Base-by-base conservation (phyloP, 2,329 filamentous ascomycete genomes). In the Huntiella abstrusa region DNA sequence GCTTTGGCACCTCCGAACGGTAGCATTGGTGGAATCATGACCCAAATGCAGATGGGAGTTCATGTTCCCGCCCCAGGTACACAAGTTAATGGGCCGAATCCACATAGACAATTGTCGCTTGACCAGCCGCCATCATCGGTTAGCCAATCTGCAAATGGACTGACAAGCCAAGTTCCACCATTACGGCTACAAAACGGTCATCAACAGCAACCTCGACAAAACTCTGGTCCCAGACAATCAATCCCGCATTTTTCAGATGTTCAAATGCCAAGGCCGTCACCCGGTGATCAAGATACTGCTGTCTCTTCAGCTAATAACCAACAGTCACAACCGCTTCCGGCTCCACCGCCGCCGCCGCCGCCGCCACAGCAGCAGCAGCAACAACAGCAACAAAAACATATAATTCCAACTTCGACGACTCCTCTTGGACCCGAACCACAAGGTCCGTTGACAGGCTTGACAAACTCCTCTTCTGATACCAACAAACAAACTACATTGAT, bases 401-500 rank as follows among this genome's bases (percentile, higher is more conserved):
- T 42, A 28, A 33, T 32, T 28, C 12, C 40, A 33, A 37, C 35
- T 16, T 37, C 35, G 17, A 22, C 43, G 43, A 32, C 43, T n/a
- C 43, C 43, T 33, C 33, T n/a, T 45, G 52, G 2, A 47, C 33
- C 40, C 19, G 45, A 46, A 13, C 38, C 19, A 19, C 36, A 47
- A n/a, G 22, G 43, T 37, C 45, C 52, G 33, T 22, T 38, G 43
- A 40, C 46, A 12, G 40, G 36, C 19, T 32, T 43, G 12, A 35
- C 32, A 40, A 44, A 33, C 41, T 46, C 46, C 7, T 47, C 45
- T 6, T 33, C 46, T 6, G 43, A 45, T 10, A 43, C 43, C 2
- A 45, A 34, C 37, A 49, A 49, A 41, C 47, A 45, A n/a, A 49
- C 57, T 3, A 55, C 58, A 4, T 48, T 62, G 41, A 41, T 41